Conservation (phyloP, 768 basidiomycete genomes). For the Termitomyces bulborhizus region DNA sequence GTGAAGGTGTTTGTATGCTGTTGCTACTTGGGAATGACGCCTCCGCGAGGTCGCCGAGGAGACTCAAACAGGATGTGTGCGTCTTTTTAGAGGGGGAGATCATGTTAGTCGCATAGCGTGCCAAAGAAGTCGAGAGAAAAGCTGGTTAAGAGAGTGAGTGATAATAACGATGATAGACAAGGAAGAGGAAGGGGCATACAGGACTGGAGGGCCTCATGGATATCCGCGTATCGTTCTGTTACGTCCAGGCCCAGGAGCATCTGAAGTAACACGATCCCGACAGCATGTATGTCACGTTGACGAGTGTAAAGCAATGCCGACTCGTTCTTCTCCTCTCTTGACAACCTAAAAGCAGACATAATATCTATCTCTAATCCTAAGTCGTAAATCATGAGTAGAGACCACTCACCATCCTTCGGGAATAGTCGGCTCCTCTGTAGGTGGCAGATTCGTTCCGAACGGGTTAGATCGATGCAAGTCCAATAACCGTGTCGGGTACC, state of each 20-base stretch:
- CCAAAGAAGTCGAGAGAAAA: constrained; percentile 43
- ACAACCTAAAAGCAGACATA: constrained; percentile 44
- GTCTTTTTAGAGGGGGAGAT: constrained; percentile 52
- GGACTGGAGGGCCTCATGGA: constrained; percentile 50
- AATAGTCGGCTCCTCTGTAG: constrained; percentile 30
- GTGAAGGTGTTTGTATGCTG: constrained; percentile 14
- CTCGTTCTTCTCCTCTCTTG: constrained; percentile 74
- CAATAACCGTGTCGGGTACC: constrained; percentile 64
- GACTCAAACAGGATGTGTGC: constrained; percentile 46
- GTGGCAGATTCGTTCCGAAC: constrained; percentile 40
- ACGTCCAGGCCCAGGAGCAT: constrained; percentile 82
- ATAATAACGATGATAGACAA: not conserved
- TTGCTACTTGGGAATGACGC: constrained; percentile 23
- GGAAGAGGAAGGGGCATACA: constrained; percentile 30
- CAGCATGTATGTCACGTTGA: constrained; percentile 76
- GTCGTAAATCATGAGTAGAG: not conserved
- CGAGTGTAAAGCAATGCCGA: constrained; percentile 69
- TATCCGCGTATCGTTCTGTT: constrained; percentile 45
- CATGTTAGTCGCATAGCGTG: constrained; percentile 53
- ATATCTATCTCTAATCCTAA: not conserved
- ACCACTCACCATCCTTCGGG: constrained; percentile 40
- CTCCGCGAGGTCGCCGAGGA: constrained; percentile 54
- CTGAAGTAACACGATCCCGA: constrained; percentile 75
- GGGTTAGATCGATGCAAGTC: constrained; percentile 85
- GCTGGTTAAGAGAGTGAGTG: constrained; percentile 27